Conservation (phyloP, 225 moss, liverwort and hornwort genomes). For the Physcomitrellopsis africana region DNA sequence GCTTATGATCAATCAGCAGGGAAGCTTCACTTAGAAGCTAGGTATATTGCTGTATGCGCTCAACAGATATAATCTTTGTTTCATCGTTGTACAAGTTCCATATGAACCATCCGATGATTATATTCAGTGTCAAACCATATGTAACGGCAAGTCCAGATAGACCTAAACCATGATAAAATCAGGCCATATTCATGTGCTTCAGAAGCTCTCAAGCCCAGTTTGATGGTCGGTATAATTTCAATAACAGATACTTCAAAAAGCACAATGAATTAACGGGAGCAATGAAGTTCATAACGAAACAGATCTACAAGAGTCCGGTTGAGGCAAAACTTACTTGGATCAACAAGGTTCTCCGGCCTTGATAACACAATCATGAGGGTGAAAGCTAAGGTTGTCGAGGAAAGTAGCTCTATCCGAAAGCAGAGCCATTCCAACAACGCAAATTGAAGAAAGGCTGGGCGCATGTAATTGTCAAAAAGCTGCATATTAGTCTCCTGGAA, state of each 20-base stretch:
- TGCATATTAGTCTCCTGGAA: conserved; percentile 76
- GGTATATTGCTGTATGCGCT: conserved; percentile 49
- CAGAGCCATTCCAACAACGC: conserved; percentile 86
- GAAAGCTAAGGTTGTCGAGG: conserved; percentile 62
- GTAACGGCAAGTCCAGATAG: conserved; percentile 42
- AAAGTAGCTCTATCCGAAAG: conserved; percentile 81
- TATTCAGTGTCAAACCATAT: conserved; percentile 48
- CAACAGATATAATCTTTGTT: conserved; percentile 64
- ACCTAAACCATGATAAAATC: too few species aligned
- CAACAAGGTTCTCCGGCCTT: conserved; percentile 51
- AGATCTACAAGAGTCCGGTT: not conserved
- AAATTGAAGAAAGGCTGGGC: conserved; percentile 66
- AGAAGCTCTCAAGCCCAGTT: too few species aligned
- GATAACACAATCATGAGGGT: conserved; percentile 63
- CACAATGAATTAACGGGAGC: too few species aligned
- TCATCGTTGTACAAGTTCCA: conserved; percentile 44
- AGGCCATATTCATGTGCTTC: too few species aligned
- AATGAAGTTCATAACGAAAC: too few species aligned
- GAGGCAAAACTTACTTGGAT: conserved; percentile 64
- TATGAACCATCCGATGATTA: conserved; percentile 36
- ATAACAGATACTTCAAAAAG: too few species aligned
- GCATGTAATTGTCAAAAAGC: conserved; percentile 63
- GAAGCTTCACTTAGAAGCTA: conserved; percentile 47
- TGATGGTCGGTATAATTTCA: too few species aligned
- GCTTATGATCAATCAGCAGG: conserved; percentile 21